A percentile compares a stretch with the other conserved stretches of the same genome.
Evolutionary conservation across 805 yeast genomes (phyloP).

Genomic region (Saturnispora kantuleensis): DNA sequence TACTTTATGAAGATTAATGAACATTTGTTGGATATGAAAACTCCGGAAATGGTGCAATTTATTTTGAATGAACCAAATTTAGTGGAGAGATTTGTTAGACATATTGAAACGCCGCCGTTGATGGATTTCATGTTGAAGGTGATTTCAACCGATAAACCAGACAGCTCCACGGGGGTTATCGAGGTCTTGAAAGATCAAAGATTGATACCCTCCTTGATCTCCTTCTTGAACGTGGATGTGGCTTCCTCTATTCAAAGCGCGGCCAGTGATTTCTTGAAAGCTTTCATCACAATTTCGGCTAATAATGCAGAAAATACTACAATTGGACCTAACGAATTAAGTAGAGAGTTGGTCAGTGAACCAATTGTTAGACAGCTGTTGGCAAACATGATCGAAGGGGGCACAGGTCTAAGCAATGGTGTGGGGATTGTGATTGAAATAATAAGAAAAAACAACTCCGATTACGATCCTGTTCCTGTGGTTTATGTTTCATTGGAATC

Average conservation of each 20-base stretch:
- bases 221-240: slow-evolving; percentile 57
- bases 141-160: slow-evolving; percentile 88
- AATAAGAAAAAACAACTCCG: slow-evolving; percentile 91
- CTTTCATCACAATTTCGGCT: slow-evolving; percentile 87
- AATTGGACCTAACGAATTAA: slow-evolving; percentile 86
- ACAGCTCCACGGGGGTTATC: slow-evolving; percentile 78
- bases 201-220: slow-evolving; percentile 62
- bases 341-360: slow-evolving; percentile 80
- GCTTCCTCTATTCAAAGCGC: slow-evolving; percentile 78
- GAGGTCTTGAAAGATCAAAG: slow-evolving; percentile 63
- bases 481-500: slow-evolving; percentile 71
- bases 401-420: slow-evolving; percentile 85
- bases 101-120: slow-evolving; percentile 85
- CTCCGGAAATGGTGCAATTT: slow-evolving; percentile 67
- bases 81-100: slow-evolving; percentile 72
- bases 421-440: slow-evolving; percentile 92
- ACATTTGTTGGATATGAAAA: slow-evolving; percentile 78
- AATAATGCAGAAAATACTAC: slow-evolving; percentile 85
- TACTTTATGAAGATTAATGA: slow-evolving; percentile 89
- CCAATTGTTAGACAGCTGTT: slow-evolving; percentile 58
- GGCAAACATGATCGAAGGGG: slow-evolving; percentile 67
- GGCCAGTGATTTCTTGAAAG: slow-evolving; percentile 90
- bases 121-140: slow-evolving; percentile 88
- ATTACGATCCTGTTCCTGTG: slow-evolving; percentile 85
- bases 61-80: slow-evolving; percentile 57